A percentile compares a stretch with the other conserved stretches of the same genome.
Conservation (phyloP, 176 grass and related monocot species). For the Eremochloa ophiuroides region DNA sequence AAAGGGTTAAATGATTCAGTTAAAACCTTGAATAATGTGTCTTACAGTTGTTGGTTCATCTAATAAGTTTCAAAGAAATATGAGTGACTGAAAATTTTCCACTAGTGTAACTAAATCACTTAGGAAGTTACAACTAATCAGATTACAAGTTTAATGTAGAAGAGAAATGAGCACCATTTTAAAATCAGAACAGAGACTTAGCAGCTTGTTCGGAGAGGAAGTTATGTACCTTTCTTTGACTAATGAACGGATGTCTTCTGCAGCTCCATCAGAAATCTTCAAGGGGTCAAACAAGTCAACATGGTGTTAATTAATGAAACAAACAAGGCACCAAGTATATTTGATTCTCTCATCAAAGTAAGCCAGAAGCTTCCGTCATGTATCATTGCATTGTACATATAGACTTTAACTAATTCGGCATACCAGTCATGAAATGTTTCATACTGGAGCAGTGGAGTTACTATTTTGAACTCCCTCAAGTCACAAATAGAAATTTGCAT, state of each 20-base stretch:
- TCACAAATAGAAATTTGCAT: not conserved
- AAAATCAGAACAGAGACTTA: not conserved
- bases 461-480: not conserved
- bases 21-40: constrained; percentile 4
- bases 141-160: not conserved
- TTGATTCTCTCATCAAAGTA: constrained; percentile 1
- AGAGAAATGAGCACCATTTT: constrained; percentile 9
- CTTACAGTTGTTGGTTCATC: not conserved
- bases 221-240: constrained; percentile 77
- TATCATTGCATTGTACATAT: constrained; percentile 3
- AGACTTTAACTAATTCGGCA: not conserved
- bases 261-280: constrained; percentile 85
- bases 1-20: not conserved
- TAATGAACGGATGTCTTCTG: constrained; percentile 73
- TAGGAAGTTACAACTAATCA: not conserved
- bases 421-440: constrained; percentile 12
- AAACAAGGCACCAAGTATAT: constrained; percentile 5
- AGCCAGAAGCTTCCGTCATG: not conserved
- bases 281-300: constrained; percentile 23
- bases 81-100: not conserved
- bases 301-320: constrained; percentile 17
- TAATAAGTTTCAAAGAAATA: constrained; percentile 1
- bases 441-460: not conserved
- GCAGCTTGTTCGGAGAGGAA: constrained; percentile 10
- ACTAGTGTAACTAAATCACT: constrained; percentile 6